Conservation (phyloP, 352 stramenopile genomes). For the Phytophthora tentaculata region DNA sequence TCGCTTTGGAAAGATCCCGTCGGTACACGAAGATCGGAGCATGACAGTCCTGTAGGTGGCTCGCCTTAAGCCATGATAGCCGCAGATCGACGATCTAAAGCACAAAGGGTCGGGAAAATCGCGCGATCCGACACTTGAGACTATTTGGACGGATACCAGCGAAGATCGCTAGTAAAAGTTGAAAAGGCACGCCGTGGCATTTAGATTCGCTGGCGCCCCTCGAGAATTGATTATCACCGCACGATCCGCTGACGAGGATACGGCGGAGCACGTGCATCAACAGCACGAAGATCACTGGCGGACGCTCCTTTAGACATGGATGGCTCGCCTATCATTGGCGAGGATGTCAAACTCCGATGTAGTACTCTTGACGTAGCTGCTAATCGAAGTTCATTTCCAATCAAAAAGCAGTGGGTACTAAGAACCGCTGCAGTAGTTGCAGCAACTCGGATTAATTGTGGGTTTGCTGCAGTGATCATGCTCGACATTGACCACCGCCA, state of each 20-base stretch:
- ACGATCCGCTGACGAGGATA: constrained; percentile 12
- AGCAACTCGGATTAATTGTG: too few species aligned
- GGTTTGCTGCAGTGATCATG: too few species aligned
- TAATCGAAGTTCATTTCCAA: too few species aligned
- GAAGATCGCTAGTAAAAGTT: constrained; percentile 13
- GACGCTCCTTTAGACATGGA: neutral
- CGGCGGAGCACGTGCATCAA: neutral
- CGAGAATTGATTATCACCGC: neutral
- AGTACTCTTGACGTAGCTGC: too few species aligned
- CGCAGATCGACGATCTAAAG: constrained; percentile 29
- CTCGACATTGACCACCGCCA: too few species aligned
- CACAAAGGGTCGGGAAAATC: constrained; percentile 24
- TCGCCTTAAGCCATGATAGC: neutral
- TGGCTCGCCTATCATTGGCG: neutral
- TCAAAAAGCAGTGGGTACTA: too few species aligned
- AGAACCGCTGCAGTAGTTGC: too few species aligned
- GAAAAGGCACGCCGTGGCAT: constrained; percentile 14
- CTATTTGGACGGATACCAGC: constrained; percentile 24
- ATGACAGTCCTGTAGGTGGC: neutral
- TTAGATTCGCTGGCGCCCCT: constrained; percentile 3
- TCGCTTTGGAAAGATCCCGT: constrained; percentile 14
- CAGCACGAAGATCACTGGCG: neutral
- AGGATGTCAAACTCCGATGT: too few species aligned
- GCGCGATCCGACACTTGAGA: constrained; percentile 1
- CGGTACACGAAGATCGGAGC: neutral